Evolutionary conservation across 495 filamentous ascomycete genomes (phyloP), one percentile per base, ranked within the genome.

Genomic region (Penicillium mononematosum): DNA sequence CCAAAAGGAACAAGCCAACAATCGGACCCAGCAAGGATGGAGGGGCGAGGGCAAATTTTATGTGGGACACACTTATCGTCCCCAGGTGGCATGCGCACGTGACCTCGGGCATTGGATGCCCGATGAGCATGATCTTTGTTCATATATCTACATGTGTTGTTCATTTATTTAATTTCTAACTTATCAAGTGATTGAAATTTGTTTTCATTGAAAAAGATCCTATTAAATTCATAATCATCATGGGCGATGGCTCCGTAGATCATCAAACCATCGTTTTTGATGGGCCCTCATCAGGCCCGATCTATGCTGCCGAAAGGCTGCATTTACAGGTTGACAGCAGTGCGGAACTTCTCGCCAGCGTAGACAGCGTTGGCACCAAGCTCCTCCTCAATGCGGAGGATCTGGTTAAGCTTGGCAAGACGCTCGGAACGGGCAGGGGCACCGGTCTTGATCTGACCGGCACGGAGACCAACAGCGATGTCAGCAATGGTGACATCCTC

Each of bases 341-440:
- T 90, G 76, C 92, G 86, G 90, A 97, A 99, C 58, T 91, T 91
- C 58, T 81, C 76, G 62, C 95, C 95, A 63, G 91, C 92, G 71
- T 90, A 99, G 77, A 96, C 66, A 63, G 94, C 95, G 63, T 94
- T 88, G 65, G 81, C 78, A 66, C 92, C 93, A 54, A 99, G 88
- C 83, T 99, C 95, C 82, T 99, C 95, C 86, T 98, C 95, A 66
- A 99, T 99, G 69, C 95, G 88, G 74, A 99, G 90, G 74, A 99
- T 97, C 81, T 97, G 95, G 88, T 99, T 98, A 67, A 99, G 89
- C 86, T 99, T 99, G 67, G 95, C 94, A 59, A 98, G 83, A 81
- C 95, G 92, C 85, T 99, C 95, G 53, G 92, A 97, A 62, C 95
- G 83, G 71, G 86, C 86, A 58, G 94, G 94, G 55, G 94, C 94